Base-by-base conservation (phyloP, 164 flowering plant species). In the Nymphaea colorata region DNA sequence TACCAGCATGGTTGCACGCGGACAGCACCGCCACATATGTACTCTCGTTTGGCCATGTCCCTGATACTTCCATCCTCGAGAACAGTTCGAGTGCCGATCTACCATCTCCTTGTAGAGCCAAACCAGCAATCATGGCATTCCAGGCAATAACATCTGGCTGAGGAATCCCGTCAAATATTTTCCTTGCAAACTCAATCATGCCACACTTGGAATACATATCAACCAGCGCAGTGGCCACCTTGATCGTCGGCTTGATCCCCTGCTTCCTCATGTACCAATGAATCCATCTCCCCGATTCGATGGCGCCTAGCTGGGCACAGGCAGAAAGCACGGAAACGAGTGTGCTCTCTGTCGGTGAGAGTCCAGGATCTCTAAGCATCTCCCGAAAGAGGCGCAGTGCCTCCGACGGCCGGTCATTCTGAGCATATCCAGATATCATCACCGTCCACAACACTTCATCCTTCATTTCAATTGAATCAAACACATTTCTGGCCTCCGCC, bases 201-300 rank as follows among this genome's bases (percentile, higher is more conserved):
- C 95, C 91, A 70, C 95, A 86, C 66, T 84, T 85, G 25, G 83
- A 83, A 70, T 85, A 86, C 91, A 88, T 86, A 66, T 67, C 79
- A 72, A 88, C 80, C 81, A 86, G 80, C 44, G 85, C 94, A 77
- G 92, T 89, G 4, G 86, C 86, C 57, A 51, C 10, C 57, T 51
- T 51, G 57, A 51, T 51, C 2, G 57, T 51, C 12, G 3, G 57
- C 8, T 51, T 51, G 12, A 51, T 51, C 57, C 57, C 57, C 8
- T 51, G 57, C 14, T 51, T 51, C 57, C 14, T 51, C 57, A 51
- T 8, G 57, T 51, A 51, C 57, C 57, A 51, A 15, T 15, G 57
- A 8, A 51, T 51, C 57, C 57, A 51, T 51, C 57, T 51, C 14
- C 57, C 57, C 57, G 14, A 51, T 51, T 51, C 15, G 14, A 51